phyloP scores from a whole-genome alignment of 306 rosid genomes.

The Sicyos baderoa region DNA sequence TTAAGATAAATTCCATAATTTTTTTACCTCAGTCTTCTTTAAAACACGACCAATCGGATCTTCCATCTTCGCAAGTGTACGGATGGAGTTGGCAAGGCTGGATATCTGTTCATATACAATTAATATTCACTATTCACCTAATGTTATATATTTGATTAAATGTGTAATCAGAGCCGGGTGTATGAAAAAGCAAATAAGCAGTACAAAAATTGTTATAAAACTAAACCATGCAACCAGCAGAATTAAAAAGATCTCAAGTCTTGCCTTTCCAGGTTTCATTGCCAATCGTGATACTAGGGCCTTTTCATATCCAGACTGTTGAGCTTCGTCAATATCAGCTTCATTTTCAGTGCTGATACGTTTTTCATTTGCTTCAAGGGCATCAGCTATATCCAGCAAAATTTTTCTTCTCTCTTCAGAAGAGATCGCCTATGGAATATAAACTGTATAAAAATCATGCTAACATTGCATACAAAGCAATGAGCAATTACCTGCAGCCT shows the following conservation, averaged over 20 bases:
- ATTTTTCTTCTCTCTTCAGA: slow-evolving; percentile 69
- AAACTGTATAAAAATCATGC: slow-evolving; percentile 21
- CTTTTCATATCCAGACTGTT: slow-evolving; percentile 67
- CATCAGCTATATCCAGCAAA: slow-evolving; percentile 82
- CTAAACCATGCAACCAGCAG: slow-evolving; percentile 2
- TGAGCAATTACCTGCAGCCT: slow-evolving; percentile 63
- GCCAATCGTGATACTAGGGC: slow-evolving; percentile 72
- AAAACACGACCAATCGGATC: slow-evolving; percentile 80
- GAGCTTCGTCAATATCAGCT: slow-evolving; percentile 72
- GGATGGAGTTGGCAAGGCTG: slow-evolving; percentile 68
- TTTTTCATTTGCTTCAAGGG: slow-evolving; percentile 62
- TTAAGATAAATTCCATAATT: background rate
- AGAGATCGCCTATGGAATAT: slow-evolving; percentile 55
- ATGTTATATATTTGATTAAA: background rate
- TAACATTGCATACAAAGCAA: slow-evolving; percentile 20
- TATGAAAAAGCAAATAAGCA: background rate
- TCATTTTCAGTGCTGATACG: slow-evolving; percentile 68
- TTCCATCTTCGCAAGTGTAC: slow-evolving; percentile 82
- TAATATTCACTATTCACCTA: background rate
- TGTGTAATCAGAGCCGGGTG: background rate
- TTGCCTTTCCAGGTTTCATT: slow-evolving; percentile 79
- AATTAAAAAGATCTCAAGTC: slow-evolving; percentile 18
- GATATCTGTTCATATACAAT: slow-evolving; percentile 48
- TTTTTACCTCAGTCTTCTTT: slow-evolving; percentile 69
- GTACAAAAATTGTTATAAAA: background rate